Conservation (phyloP, 495 filamentous ascomycete genomes). For the Penicillium chermesinum region DNA sequence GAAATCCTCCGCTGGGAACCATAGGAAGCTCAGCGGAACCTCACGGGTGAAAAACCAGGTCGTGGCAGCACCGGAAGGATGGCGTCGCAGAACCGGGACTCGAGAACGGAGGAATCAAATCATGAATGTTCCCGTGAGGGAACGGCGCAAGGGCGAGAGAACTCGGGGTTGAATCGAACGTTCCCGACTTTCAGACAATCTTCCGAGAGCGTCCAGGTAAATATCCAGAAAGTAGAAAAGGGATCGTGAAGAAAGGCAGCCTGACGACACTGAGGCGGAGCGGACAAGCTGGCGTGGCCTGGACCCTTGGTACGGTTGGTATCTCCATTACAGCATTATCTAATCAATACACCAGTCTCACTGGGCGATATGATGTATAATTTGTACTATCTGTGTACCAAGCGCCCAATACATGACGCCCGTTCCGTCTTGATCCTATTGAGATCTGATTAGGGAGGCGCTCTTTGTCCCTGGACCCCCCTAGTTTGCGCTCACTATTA, state of each 20-base stretch:
- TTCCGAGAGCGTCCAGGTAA: too few species aligned
- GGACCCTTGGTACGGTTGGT: neutral
- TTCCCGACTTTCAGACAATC: too few species aligned
- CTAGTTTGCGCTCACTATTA: too few species aligned
- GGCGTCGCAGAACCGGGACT: neutral
- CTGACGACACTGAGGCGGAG: neutral
- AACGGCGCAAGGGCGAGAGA: constrained; percentile 10
- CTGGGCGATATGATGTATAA: neutral
- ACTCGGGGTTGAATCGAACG: constrained; percentile 21
- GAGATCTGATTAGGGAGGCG: neutral
- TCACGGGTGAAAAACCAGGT: neutral
- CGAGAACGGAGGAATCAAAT: neutral
- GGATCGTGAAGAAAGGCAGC: neutral
- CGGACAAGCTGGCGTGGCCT: constrained; percentile 23
- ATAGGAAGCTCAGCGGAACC: constrained; percentile 1
- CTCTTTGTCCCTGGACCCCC: too few species aligned
- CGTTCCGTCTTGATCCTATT: neutral
- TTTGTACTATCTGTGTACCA: neutral
- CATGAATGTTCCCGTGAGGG: constrained; percentile 12
- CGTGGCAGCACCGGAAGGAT: neutral
- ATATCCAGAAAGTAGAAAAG: constrained; percentile 2
- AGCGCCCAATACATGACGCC: neutral
- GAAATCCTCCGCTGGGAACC: neutral
- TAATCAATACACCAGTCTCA: neutral
- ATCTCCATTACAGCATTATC: constrained; percentile 7